Percentiles rank a stretch among this genome's conserved stretches.
Evolutionary conservation across 257 asterid genomes (phyloP).

Genomic region (Penstemon barbatus): DNA sequence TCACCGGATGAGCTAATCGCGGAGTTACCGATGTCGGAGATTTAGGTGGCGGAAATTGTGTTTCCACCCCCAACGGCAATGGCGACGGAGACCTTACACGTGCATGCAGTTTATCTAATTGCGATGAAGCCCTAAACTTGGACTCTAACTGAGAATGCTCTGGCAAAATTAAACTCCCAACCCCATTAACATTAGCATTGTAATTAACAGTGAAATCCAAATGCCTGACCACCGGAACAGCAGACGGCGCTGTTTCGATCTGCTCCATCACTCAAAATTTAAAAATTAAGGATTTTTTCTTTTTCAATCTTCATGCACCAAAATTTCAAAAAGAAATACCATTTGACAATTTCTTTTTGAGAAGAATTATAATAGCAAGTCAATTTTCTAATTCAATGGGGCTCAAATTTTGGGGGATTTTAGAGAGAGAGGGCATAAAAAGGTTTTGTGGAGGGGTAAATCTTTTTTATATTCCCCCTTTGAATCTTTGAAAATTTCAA

Average conservation of each 20-base stretch:
- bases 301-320: neutral
- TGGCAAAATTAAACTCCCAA: conserved; percentile 40
- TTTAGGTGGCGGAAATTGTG: conserved; percentile 38
- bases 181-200: conserved; percentile 22
- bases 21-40: conserved; percentile 35
- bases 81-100: conserved; percentile 33
- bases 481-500: neutral
- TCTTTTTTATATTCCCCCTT: neutral
- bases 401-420: neutral
- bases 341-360: no score
- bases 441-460: neutral
- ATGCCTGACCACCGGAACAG: conserved; percentile 39
- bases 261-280: conserved; percentile 45
- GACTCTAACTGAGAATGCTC: conserved; percentile 53
- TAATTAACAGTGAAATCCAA: conserved; percentile 36
- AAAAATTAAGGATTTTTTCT: no score
- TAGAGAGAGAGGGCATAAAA: no score
- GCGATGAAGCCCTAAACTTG: conserved; percentile 44
- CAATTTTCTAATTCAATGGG: neutral
- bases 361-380: no score
- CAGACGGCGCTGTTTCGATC: conserved; percentile 25
- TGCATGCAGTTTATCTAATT: conserved; percentile 35
- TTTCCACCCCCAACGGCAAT: conserved; percentile 33
- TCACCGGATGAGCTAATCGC: conserved; percentile 33
- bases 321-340: neutral